phyloP scores from a whole-genome alignment of 768 basidiomycete species.

The Kwoniella shandongensis region DNA sequence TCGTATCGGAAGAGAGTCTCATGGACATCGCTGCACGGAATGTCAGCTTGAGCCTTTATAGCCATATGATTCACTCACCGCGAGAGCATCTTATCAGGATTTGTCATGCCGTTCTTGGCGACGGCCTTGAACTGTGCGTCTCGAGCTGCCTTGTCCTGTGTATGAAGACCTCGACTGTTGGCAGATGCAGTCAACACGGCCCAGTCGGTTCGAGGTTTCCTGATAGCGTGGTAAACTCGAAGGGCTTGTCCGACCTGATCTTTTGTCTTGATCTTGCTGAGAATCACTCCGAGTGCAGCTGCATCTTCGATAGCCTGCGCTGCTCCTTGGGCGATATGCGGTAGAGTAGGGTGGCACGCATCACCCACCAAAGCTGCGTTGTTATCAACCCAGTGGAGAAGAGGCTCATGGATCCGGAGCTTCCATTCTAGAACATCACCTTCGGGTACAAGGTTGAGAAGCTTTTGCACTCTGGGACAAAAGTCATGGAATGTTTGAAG shows the following conservation, averaged over 20 bases:
- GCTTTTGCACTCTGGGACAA: constrained; percentile 53
- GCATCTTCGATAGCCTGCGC: constrained; percentile 58
- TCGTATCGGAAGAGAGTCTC: too few species aligned
- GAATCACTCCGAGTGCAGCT: constrained; percentile 51
- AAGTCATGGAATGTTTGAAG: constrained; percentile 53
- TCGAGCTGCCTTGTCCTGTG: constrained; percentile 27
- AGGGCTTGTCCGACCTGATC: constrained; percentile 42
- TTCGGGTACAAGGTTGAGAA: constrained; percentile 53
- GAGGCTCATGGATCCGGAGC: constrained; percentile 54
- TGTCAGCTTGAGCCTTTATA: neutral
- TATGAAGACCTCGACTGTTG: constrained; percentile 41
- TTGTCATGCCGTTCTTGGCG: constrained; percentile 5
- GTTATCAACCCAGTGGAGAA: constrained; percentile 55
- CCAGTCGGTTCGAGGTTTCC: constrained; percentile 43
- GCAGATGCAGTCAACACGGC: constrained; percentile 35
- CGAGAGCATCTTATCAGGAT: constrained; percentile 18
- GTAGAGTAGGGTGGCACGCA: constrained; percentile 54
- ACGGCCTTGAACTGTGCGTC: constrained; percentile 34
- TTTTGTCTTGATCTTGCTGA: constrained; percentile 40
- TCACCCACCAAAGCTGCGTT: constrained; percentile 54
- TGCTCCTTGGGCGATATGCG: constrained; percentile 55
- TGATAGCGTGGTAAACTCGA: constrained; percentile 37
- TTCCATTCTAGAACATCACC: constrained; percentile 56
- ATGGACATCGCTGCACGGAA: too few species aligned
- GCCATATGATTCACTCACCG: neutral